A percentile compares a stretch with the other conserved stretches of the same genome.
Evolutionary conservation across 1,284 basidiomycete genomes (phyloP).

Genomic region (Acaromyces ingoldii): DNA sequence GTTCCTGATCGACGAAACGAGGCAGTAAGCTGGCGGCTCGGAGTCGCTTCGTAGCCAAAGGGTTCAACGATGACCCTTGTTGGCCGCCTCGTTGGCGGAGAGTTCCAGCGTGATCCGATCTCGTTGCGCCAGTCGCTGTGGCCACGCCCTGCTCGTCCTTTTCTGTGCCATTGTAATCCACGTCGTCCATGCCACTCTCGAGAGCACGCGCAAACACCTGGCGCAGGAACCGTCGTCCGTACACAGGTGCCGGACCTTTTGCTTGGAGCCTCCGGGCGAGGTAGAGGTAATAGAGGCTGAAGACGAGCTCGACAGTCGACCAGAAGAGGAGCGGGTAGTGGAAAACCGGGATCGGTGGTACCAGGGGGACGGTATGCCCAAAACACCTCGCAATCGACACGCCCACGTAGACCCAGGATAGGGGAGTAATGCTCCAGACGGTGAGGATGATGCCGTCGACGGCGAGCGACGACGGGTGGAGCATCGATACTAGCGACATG

Average conservation of each 20-base stretch:
- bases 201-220: conserved; percentile 28
- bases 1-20: conserved; percentile 22
- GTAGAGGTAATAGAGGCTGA: conserved; percentile 40
- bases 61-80: too few species aligned
- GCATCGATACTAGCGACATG: too few species aligned
- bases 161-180: neutral
- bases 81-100: too few species aligned
- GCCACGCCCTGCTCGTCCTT: neutral
- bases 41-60: conserved; percentile 9
- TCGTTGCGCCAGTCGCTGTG: neutral
- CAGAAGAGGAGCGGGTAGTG: conserved; percentile 20
- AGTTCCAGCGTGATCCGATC: neutral
- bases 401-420: conserved; percentile 26
- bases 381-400: neutral
- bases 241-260: conserved; percentile 21
- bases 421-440: conserved; percentile 36
- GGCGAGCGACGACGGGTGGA: conserved; percentile 14
- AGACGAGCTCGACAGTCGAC: conserved; percentile 21
- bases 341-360: conserved; percentile 8
- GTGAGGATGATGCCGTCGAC: conserved; percentile 16
- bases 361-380: neutral
- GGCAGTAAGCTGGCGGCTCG: conserved; percentile 29
- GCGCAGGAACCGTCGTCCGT: conserved; percentile 23
- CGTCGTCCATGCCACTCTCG: conserved; percentile 22
- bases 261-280: conserved; percentile 22